These are phyloP conservation scores for Nidula microcarpa DNA, from an alignment of 768 basidiomycete genomes.

Conservation along the genomic window DNA sequence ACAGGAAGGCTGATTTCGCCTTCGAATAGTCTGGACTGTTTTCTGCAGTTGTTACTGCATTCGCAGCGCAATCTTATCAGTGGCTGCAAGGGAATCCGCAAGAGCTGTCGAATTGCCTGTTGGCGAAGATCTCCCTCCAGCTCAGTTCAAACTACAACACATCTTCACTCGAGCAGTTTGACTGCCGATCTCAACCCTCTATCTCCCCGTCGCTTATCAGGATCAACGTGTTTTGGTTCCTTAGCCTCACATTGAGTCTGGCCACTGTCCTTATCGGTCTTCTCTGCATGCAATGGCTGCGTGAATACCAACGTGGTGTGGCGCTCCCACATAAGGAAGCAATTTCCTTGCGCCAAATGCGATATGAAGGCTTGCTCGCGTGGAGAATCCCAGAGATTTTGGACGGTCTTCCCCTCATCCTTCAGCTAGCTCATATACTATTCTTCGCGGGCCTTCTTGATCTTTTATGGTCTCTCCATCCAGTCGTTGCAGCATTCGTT, in stretches of 20 bases:
- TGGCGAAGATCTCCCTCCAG: constrained; percentile 9
- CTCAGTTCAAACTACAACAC: constrained; percentile 5
- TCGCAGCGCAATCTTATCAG: constrained; percentile 19
- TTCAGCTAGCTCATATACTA: constrained; percentile 17
- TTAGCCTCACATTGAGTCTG: constrained; percentile 19
- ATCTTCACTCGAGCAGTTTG: not conserved
- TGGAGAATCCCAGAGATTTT: constrained; percentile 23
- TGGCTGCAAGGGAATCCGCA: constrained; percentile 18
- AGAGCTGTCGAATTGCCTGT: constrained; percentile 10
- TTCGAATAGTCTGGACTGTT: constrained; percentile 19
- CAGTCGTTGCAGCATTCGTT: not conserved
- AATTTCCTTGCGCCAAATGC: constrained; percentile 21
- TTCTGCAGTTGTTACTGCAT: constrained; percentile 21
- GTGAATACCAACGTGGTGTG: constrained; percentile 19
- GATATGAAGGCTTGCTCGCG: constrained; percentile 17
- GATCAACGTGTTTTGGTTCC: constrained; percentile 20
- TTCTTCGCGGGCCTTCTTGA: constrained; percentile 22
- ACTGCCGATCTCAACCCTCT: too few relatives aligned
- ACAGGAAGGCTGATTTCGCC: not conserved
- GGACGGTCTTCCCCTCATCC: constrained; percentile 16
- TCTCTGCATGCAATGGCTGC: constrained; percentile 21
- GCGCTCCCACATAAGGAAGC: constrained; percentile 20
- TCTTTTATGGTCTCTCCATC: constrained; percentile 15
- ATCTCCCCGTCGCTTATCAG: constrained; percentile 11
- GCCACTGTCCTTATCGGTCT: constrained; percentile 21